A percentile compares a stretch with the other conserved stretches of the same genome.
phyloP scores from a whole-genome alignment of 2,329 filamentous ascomycete genomes.

The Magnaporthiopsis incrustans region DNA sequence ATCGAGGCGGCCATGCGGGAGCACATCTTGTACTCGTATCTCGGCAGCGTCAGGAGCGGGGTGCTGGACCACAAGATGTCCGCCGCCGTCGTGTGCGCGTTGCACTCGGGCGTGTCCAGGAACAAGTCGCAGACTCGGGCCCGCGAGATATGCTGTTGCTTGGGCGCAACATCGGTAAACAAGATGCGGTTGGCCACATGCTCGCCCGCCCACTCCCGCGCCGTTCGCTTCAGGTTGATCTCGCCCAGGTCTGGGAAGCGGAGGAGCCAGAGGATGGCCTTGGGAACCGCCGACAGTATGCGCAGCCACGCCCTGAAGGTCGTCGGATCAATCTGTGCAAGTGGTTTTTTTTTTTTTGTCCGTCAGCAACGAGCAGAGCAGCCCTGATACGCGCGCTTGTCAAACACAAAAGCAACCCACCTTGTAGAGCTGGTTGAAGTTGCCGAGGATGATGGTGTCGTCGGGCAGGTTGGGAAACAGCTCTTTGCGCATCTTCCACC shows the following conservation, averaged over 20 bases:
- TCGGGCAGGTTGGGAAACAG: slow-evolving; percentile 78
- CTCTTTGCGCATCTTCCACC: slow-evolving; percentile 91
- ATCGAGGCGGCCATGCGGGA: slow-evolving; percentile 97
- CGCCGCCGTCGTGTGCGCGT: slow-evolving; percentile 94
- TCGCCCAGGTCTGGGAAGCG: slow-evolving; percentile 93
- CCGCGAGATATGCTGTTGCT: slow-evolving; percentile 85
- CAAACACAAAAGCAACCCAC: slow-evolving; percentile 36
- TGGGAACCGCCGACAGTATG: slow-evolving; percentile 77
- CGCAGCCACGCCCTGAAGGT: slow-evolving; percentile 94
- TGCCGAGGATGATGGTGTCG: slow-evolving; percentile 83
- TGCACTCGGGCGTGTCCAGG: slow-evolving; percentile 94
- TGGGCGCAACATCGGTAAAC: slow-evolving; percentile 95
- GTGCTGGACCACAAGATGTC: slow-evolving; percentile 96
- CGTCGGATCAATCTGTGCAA: slow-evolving; percentile 81
- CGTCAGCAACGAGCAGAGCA: neutral
- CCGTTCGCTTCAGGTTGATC: slow-evolving; percentile 72
- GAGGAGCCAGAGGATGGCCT: slow-evolving; percentile 90
- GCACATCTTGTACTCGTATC: slow-evolving; percentile 98
- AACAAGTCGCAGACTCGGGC: slow-evolving; percentile 91
- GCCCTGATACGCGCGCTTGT: neutral
- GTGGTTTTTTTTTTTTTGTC: too few species aligned
- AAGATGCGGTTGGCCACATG: slow-evolving; percentile 80
- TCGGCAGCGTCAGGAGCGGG: slow-evolving; percentile 78
- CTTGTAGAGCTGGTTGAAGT: slow-evolving; percentile 99
- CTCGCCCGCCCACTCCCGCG: slow-evolving; percentile 72